Evolutionary conservation across 176 grass and related monocot genomes (phyloP), one percentile per base, ranked within the genome.

Genomic region (Phragmites australis): DNA sequence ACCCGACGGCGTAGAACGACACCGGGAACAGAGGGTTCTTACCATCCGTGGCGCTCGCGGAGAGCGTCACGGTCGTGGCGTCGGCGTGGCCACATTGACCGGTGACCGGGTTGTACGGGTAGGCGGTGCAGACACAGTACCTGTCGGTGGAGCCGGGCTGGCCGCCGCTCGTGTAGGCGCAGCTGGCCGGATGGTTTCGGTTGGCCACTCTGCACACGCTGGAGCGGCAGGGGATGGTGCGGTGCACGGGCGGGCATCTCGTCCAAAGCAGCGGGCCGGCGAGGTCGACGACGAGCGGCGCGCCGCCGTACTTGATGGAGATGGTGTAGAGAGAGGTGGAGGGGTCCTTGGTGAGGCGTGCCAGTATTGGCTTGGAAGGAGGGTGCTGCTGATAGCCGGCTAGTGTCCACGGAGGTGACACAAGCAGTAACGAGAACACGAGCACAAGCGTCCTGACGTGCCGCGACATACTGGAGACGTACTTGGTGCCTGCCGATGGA

Each of bases 11-110:
- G 19, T 6, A 15, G 46, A 84, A 75, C 8, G 68, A 31, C 10
- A 85, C 53, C 3, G 55, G 23, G 75, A 9, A 57, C 3, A 88
- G 70, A n/a, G 91, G 91, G 81, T 87, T 87, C 32, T 65, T 40
- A n/a, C 88, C 88, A 40, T 93, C 60, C 13, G 88, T 90, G 77
- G 59, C 31, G 47, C 75, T 66, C 16, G 81, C 62, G 14, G 76
- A 41, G 65, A 90, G 78, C 14, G 7, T 13, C 32, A 67, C 21
- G 0, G 58, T 21, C 60, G 87, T 89, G 21, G 78, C 17, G 64
- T 93, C 76, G 11, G 23, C 65, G 18, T 2, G 6, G 3, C 13
- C 29, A 30, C 84, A 90, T 9, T 16, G 29, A 9, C 67, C 70
- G 9, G n/a, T 63, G 18, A 68, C 51, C 6, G 80, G 87, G 66